A percentile compares a stretch with the other conserved stretches of the same genome.
These are phyloP conservation scores for Hymenoscyphus salicellus DNA, from an alignment of 2,329 filamentous ascomycete species.

Conservation along the genomic window DNA sequence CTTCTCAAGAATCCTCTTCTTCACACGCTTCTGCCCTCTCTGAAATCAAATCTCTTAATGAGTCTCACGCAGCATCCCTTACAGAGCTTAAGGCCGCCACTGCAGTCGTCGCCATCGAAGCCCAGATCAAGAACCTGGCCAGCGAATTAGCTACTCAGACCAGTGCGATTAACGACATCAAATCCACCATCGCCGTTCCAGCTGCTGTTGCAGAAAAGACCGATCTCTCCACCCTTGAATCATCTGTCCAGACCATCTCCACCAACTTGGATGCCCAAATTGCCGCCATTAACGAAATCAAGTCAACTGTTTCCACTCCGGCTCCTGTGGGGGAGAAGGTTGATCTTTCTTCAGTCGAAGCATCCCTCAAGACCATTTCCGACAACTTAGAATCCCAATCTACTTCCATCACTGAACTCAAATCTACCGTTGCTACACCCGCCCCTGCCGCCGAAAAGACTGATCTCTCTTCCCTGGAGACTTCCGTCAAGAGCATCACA, in stretches of 20 bases:
- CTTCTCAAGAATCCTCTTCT: slow-evolving; percentile 8
- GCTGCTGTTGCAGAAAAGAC: slow-evolving; percentile 14
- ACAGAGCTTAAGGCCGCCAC: slow-evolving; percentile 21
- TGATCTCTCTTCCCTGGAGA: slow-evolving; percentile 21
- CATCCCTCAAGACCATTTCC: slow-evolving; percentile 11
- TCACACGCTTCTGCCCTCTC: slow-evolving; percentile 9
- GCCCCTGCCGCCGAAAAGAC: slow-evolving; percentile 21
- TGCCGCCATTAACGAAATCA: slow-evolving; percentile 17
- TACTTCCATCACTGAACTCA: slow-evolving; percentile 17
- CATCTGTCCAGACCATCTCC: slow-evolving; percentile 13
- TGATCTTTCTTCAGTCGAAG: slow-evolving; percentile 22
- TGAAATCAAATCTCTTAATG: slow-evolving; percentile 17
- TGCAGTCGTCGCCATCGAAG: slow-evolving; percentile 5
- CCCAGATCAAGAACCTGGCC: slow-evolving; percentile 10
- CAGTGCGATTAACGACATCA: slow-evolving; percentile 18
- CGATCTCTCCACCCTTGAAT: slow-evolving; percentile 14
- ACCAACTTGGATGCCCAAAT: slow-evolving; percentile 13
- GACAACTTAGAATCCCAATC: slow-evolving; percentile 13
- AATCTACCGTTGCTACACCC: slow-evolving; percentile 16
- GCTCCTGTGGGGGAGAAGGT: slow-evolving; percentile 21
- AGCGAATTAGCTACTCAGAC: slow-evolving; percentile 16
- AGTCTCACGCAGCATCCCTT: slow-evolving; percentile 18
- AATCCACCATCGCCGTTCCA: slow-evolving; percentile 12
- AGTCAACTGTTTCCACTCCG: slow-evolving; percentile 16
- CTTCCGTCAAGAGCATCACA: slow-evolving; percentile 9